Evolutionary conservation across 345 rosid genomes (phyloP), one percentile per base, ranked within the genome.

Genomic region (Arabidopsis arenosa): DNA sequence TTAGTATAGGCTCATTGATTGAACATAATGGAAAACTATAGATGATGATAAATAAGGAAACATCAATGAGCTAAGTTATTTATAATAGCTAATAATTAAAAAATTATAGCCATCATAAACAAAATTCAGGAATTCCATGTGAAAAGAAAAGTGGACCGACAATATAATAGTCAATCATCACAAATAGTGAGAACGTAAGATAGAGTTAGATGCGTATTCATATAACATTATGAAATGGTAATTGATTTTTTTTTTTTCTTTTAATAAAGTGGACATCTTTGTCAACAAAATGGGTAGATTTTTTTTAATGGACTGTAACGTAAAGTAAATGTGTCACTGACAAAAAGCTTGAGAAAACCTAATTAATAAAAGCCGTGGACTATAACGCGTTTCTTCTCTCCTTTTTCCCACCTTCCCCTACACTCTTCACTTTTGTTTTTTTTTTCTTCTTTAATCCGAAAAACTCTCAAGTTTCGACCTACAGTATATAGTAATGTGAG

Each of bases 111-210:
- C 49, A 61, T 44, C 67, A 59, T 18, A 13, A 39, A 40, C 9
- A 62, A 30, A 59, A 3, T 41, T 37, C 66, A 64, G 32, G 49
- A 70, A 47, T 56, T 70, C 61, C 61, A 64, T 70, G 61, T 55
- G 80, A 77, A 77, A 47, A 26, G 80, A 77, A 77, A 47, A 26
- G 39, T 40, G 66, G 44, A 7, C 72, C 61, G 76, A 70, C 72
- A 70, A 13, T 39, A 77, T 77, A 28, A 77, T 70, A 63, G 72
- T 63, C 60, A 63, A 70, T 70, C 66, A 77, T 77, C 59, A 35
- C 21, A 5, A 5, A 55, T 77, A 26, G 63, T 45, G 12, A 70
- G 51, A 37, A 62, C 41, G 53, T 69, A 68, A 68, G 30, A 12
- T 68, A n/a, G 44, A 47, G 51, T 37, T 57, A 44, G 57, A 74